Base-by-base conservation (phyloP, 805 yeast genomes). In the Ogataea methanolica region DNA sequence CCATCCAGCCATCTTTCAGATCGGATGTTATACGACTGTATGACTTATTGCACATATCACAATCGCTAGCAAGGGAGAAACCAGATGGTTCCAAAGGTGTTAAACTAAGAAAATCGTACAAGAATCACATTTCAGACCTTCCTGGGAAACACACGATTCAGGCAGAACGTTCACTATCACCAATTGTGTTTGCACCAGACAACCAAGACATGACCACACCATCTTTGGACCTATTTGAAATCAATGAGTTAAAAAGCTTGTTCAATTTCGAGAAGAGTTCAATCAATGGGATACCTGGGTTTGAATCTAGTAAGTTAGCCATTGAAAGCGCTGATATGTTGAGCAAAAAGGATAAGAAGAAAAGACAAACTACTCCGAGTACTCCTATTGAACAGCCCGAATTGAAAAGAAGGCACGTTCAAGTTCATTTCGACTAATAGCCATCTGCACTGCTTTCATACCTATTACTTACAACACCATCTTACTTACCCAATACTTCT, bases 71-170 rank as follows among this genome's bases (percentile, higher is more conserved):
- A 1, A 77, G 99, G 60, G 76, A 84, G 11, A 90, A 88, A 58
- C 83, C 89, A 2, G 95, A 85, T 58, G 96, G 97, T 0, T 78
- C 94, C 0, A 90, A 88, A 56, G 97, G 96, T 46, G 90, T 90
- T 36, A 94, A 94, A 68, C 76, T 94, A 46, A 77, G 99, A 58
- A 94, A 94, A 67, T 89, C 97, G 0, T 94, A 94, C 69, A 94
- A 94, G 65, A 90, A 91, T 54, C 98, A 92, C 63, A 85, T 94
- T 14, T 74, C 78, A 36, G 97, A 91, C 56, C 70, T 94, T 29
- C 87, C 96, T 0, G 97, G 91, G 2, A 84, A 83, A 60, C 88
- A 82, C 55, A 73, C 72, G 35, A 80, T 85, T 37, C 86, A 88
- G n/a, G 74, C 67, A 5, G 73, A 67, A 9, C 54, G 71, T 36